Evolutionary conservation across 148 eudicot species (phyloP).

Genomic region (Camellia granthamiana): DNA sequence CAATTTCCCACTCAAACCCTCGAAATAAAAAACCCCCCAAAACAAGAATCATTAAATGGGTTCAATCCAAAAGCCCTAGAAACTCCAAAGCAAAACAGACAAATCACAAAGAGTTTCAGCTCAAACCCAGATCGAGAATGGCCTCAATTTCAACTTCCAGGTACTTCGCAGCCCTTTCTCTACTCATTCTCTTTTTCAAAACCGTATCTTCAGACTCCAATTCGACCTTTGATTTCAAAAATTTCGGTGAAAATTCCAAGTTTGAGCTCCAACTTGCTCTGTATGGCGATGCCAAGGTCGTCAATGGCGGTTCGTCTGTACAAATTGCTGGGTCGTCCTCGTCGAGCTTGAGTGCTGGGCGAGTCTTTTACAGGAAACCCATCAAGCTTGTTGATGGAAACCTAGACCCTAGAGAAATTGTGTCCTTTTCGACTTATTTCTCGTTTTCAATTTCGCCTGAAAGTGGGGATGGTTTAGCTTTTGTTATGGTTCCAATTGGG

Average conservation of each 20-base stretch:
- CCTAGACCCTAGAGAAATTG: conserved; percentile 19
- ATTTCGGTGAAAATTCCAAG: conserved; percentile 38
- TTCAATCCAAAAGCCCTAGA: conserved; percentile 28
- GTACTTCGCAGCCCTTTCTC: conserved; percentile 29
- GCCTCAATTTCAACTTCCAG: conserved; percentile 26
- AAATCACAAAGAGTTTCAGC: conserved; percentile 16
- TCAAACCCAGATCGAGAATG: conserved; percentile 39
- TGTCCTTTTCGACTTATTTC: conserved; percentile 67
- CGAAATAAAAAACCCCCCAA: neutral
- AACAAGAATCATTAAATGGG: conserved; percentile 12
- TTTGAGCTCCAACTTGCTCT: conserved; percentile 50
- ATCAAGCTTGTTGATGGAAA: conserved; percentile 41
- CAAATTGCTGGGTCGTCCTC: conserved; percentile 49
- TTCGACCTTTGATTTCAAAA: conserved; percentile 52
- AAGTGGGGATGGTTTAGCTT: conserved; percentile 63
- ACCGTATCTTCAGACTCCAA: conserved; percentile 29
- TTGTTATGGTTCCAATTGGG: conserved; percentile 51
- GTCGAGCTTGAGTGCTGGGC: conserved; percentile 47
- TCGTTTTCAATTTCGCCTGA: conserved; percentile 55
- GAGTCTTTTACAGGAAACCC: conserved; percentile 62
- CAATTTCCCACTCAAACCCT: conserved; percentile 23
- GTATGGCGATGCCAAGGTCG: conserved; percentile 60
- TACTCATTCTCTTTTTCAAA: conserved; percentile 32
- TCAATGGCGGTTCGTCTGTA: conserved; percentile 39
- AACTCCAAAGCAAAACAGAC: conserved; percentile 15